phyloP scores from a whole-genome alignment of 2,329 filamentous ascomycete genomes.

The Juglanconis sp. region DNA sequence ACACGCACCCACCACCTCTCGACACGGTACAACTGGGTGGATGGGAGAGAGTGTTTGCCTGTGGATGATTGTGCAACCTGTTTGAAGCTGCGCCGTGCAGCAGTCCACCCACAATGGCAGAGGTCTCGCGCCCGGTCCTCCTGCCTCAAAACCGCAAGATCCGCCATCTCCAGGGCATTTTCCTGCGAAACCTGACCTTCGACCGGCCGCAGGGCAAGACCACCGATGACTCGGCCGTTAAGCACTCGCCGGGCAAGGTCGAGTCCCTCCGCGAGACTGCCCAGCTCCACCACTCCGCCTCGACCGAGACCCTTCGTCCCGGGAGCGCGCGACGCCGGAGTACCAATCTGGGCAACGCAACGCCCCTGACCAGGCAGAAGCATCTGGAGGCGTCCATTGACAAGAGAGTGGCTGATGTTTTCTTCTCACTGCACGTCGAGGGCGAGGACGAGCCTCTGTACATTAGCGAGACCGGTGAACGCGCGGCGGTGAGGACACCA shows the following conservation, averaged over 20 bases:
- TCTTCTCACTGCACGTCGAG: constrained; percentile 78
- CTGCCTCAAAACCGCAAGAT: constrained; percentile 79
- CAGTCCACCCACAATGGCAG: constrained; percentile 26
- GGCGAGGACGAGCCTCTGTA: constrained; percentile 73
- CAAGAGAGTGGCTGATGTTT: constrained; percentile 75
- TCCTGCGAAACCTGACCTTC: constrained; percentile 80
- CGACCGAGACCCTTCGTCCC: constrained; percentile 48
- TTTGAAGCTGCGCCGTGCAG: constrained; percentile 15
- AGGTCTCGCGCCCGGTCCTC: constrained; percentile 45
- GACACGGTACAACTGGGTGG: not conserved
- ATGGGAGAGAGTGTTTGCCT: not conserved
- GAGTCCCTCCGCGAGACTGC: constrained; percentile 44
- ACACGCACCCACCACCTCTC: not conserved
- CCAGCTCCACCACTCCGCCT: constrained; percentile 53
- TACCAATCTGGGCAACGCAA: constrained; percentile 45
- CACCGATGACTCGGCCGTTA: constrained; percentile 74
- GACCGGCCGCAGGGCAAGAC: constrained; percentile 54
- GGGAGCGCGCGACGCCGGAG: constrained; percentile 40
- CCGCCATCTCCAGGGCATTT: constrained; percentile 82
- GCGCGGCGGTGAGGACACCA: constrained; percentile 58
- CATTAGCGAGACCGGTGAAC: constrained; percentile 76
- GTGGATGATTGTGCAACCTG: constrained; percentile 10
- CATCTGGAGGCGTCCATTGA: constrained; percentile 72
- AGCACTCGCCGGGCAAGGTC: constrained; percentile 67
- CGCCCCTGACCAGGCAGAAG: constrained; percentile 59